Base-by-base conservation (phyloP, 2,329 filamentous ascomycete species). In the Ceratocystis papillata region DNA sequence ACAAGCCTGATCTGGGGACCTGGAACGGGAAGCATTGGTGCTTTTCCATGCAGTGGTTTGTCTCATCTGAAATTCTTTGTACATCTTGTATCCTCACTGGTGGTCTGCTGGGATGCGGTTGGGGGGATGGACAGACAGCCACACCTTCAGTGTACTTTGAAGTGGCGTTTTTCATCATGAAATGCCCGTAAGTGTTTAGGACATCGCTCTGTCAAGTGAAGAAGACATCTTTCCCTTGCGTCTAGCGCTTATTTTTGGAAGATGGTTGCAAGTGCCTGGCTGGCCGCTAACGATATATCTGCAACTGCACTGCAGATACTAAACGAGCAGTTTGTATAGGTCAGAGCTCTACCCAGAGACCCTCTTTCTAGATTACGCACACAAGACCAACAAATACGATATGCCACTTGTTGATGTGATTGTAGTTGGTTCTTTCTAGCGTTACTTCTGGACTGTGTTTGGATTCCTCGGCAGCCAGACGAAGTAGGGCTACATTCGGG, bases 1-100 rank as follows among this genome's bases (percentile, higher is more conserved):
- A 86, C 77, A 55, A 82, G 76, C 69, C 86, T 82, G 65, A 86
- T 77, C 71, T 86, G 83, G 15, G 83, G 83, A 15, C 83, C 83
- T 75, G 86, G 79, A 5, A 86, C 83, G 0, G 83, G 83, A 5
- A 83, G 83, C 28, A 86, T 74, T 2, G 83, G 83, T 15, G 85
- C 83, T 68, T 78, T 80, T 63, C 82, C 82, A 17, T 77, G 76
- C 41, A 81, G 78, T 2, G 82, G 80, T 76, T 83, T 15, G 79
- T 81, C 44, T 77, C 74, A 70, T 85, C 80, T 72, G 84, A 79
- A 67, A 84, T 80, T 69, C 81, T 73, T 20, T 68, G 68, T 81
- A 86, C 85, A n/a, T 78, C 83, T 37, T 0, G 79, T 84, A 67
- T 86, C 83, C 0, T 79, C 72, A 0, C 83, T 83, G 12, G 83